Percentiles rank a stretch among this genome's conserved stretches.
Conservation (phyloP, 805 yeast species). For the Saccharomycopsis malanga region DNA sequence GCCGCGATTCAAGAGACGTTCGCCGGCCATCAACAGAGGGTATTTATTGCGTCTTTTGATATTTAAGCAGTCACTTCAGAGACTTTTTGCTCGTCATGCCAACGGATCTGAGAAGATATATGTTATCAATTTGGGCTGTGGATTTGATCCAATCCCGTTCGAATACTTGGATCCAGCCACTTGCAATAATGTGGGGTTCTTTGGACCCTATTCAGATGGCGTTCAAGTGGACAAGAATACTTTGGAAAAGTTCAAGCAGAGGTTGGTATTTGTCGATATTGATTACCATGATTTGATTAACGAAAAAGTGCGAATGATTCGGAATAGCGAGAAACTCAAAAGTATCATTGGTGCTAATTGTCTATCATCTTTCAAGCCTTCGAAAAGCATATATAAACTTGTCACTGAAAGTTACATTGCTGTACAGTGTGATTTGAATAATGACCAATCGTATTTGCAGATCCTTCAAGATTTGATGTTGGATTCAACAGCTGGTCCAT, state of each 20-base stretch:
- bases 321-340: constrained; percentile 35
- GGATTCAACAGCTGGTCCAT: neutral
- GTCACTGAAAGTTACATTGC: constrained; percentile 42
- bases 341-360: constrained; percentile 36
- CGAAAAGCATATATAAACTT: constrained; percentile 1
- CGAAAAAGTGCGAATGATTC: constrained; percentile 48
- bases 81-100: constrained; percentile 34
- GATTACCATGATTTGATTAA: constrained; percentile 67
- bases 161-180: constrained; percentile 36
- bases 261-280: constrained; percentile 53
- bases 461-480: constrained; percentile 15
- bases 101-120: constrained; percentile 27
- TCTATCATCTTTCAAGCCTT: too few relatives aligned
- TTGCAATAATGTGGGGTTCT: constrained; percentile 29
- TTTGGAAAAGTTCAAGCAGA: constrained; percentile 3
- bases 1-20: constrained; percentile 54
- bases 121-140: constrained; percentile 72
- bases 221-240: constrained; percentile 11
- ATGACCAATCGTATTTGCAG: constrained; percentile 33
- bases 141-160: constrained; percentile 60
- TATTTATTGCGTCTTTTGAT: constrained; percentile 78
- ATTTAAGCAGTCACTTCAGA: constrained; percentile 44
- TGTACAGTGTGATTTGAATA: constrained; percentile 61
- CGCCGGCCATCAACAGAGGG: constrained; percentile 78
- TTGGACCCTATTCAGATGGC: constrained; percentile 29